Evolutionary conservation across 2,329 filamentous ascomycete genomes (phyloP), one percentile per base, ranked within the genome.

Genomic region (Nectriaceae sp.): DNA sequence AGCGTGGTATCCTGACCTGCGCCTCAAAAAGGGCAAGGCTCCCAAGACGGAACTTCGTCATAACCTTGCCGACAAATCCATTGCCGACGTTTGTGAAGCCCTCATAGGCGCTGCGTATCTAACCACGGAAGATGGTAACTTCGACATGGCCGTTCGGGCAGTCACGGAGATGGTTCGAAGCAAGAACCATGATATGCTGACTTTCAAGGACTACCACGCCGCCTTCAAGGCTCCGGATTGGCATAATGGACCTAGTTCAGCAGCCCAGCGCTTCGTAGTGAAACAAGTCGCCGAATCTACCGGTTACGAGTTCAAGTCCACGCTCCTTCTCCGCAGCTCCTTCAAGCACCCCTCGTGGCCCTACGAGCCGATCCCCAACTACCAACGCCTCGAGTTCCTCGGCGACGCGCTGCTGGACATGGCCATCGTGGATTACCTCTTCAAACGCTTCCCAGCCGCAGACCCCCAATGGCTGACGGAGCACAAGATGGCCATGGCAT

Each of bases 401-500:
- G 93, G 93, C 0, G 94, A 97, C 65, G 84, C 93, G 0, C 76
- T 97, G 2, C 83, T 96, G 1, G 92, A 97, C 64, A 88, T 93
- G 83, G 87, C 79, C 11, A 90, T 87, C 60, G 86, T 97, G 46
- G 88, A 92, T 59, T 84, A 89, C 59, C 77, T 99, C 4, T 97
- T 90, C 70, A 79, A 84, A 57, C 78, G 76, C 3, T 90, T 88
- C 59, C 90, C 91, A 0, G 75, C 82, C 43, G 89, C 87, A 49
- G 91, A 96, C 62, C 93, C 94, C 0, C 92, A 97, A 66, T 97
- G 93, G 93, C 77, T 99, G 50, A 97, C 94, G 0, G 94, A 97
- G 70, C 93, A 97, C 77, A 97, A 97, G 72, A 97, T 95, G 85
- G 90, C 92, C n/a, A 97, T 99, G 89, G 92, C 94, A 0, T 94